These are phyloP conservation scores for Pythium monospermum DNA, from an alignment of 352 stramenopile genomes.

Conservation along the genomic window DNA sequence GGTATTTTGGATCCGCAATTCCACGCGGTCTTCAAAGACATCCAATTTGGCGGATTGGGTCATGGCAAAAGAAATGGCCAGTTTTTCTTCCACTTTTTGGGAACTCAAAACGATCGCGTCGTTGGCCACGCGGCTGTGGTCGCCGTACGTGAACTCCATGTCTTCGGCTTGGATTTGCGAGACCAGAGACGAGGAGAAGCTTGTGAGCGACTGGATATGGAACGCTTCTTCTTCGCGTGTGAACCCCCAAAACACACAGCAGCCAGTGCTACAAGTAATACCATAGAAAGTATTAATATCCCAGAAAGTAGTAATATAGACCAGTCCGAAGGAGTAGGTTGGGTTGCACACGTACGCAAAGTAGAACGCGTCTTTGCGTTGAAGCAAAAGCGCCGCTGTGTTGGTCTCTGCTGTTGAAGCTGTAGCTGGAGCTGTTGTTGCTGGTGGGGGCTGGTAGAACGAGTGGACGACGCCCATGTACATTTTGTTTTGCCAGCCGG, in stretches of 20 bases:
- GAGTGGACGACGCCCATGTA: constrained; percentile 71
- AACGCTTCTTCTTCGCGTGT: constrained; percentile 46
- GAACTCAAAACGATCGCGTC: constrained; percentile 81
- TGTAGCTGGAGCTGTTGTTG: not conserved
- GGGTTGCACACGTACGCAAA: constrained; percentile 67
- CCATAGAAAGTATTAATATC: constrained; percentile 3
- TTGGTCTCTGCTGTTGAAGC: no score
- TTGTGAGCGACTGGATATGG: constrained; percentile 40
- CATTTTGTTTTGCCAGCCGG: constrained; percentile 58
- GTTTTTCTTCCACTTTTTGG: constrained; percentile 73
- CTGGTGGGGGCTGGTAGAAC: constrained; percentile 14
- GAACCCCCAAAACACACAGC: constrained; percentile 67
- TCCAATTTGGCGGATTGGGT: constrained; percentile 90
- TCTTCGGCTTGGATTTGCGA: constrained; percentile 52
- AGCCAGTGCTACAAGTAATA: constrained; percentile 38
- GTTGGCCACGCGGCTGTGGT: constrained; percentile 51
- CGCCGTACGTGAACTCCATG: constrained; percentile 60
- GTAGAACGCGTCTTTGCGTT: constrained; percentile 64
- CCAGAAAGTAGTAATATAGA: not conserved
- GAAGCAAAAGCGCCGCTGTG: constrained; percentile 12
- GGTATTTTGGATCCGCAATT: constrained; percentile 76
- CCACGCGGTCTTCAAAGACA: constrained; percentile 88
- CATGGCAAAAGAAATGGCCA: constrained; percentile 90
- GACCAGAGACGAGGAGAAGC: constrained; percentile 44
- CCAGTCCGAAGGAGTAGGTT: no score